Conservation (phyloP, 495 filamentous ascomycete species). For the Penicillium crystallinum region DNA sequence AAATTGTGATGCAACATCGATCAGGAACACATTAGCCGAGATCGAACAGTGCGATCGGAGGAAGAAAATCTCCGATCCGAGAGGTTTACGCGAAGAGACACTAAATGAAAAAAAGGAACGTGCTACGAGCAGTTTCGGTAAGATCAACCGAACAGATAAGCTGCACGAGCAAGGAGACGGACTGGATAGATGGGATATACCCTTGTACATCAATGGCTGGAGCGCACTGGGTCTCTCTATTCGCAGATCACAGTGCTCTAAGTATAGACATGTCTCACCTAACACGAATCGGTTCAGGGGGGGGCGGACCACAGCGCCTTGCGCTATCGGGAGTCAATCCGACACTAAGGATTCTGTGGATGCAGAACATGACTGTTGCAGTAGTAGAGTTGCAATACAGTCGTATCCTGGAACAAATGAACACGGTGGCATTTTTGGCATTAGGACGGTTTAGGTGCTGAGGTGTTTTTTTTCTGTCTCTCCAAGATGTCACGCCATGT, state of each 20-base stretch:
- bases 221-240: not conserved
- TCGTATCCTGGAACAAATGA: not conserved
- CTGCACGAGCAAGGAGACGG: slow-evolving; percentile 4
- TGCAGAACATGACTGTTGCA: slow-evolving; percentile 24
- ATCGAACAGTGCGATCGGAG: slow-evolving; percentile 14
- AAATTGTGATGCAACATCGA: slow-evolving; percentile 18
- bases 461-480: too few relatives aligned
- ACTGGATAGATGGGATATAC: not conserved
- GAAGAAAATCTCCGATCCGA: slow-evolving; percentile 14
- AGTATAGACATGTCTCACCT: slow-evolving; percentile 14
- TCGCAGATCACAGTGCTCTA: slow-evolving; percentile 9
- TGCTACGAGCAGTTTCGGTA: slow-evolving; percentile 6
- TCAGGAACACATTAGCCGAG: slow-evolving; percentile 14
- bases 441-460: too few relatives aligned
- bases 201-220: not conserved
- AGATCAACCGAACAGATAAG: not conserved
- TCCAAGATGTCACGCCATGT: too few relatives aligned
- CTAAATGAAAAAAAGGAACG: not conserved
- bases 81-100: not conserved
- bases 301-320: slow-evolving; percentile 4
- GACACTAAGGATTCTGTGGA: slow-evolving; percentile 11
- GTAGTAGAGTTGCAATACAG: slow-evolving; percentile 24
- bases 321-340: slow-evolving; percentile 14
- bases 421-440: not conserved
- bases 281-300: slow-evolving; percentile 17